Percentiles rank a stretch among this genome's conserved stretches.
Conservation (phyloP, 768 basidiomycete species). For the Symmetrospora coprosmae region DNA sequence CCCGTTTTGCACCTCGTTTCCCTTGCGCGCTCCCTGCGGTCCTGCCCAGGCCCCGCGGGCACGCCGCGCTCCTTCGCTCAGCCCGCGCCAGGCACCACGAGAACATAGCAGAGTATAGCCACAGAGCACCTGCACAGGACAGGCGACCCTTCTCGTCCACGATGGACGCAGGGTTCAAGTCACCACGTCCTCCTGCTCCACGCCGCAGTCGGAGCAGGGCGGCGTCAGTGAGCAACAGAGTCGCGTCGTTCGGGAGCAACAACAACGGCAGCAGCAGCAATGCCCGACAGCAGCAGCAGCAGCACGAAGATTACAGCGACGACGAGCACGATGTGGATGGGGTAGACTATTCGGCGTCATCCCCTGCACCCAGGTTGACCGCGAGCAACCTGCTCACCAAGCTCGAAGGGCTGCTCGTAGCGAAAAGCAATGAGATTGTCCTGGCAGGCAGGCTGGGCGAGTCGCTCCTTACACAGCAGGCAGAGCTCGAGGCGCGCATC, state of each 20-base stretch:
- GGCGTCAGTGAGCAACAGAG: background rate
- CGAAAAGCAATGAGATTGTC: constrained; percentile 81
- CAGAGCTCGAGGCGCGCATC: constrained; percentile 80
- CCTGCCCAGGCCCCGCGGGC: too few species aligned
- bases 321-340: background rate
- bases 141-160: background rate
- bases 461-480: constrained; percentile 80
- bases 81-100: too few species aligned
- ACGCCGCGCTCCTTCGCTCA: too few species aligned
- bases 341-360: too few species aligned
- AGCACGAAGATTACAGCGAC: background rate
- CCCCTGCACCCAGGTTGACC: constrained; percentile 5
- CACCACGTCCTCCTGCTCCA: background rate
- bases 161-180: background rate
- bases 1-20: too few species aligned
- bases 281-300: background rate
- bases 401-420: constrained; percentile 51
- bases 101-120: too few species aligned
- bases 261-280: background rate
- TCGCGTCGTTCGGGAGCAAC: background rate
- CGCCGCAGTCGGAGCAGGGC: background rate
- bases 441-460: constrained; percentile 85
- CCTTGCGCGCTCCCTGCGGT: too few species aligned
- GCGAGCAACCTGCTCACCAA: constrained; percentile 11
- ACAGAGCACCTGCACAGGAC: too few species aligned